Conservation (phyloP, 768 basidiomycete species). For the Lactifluus subvellereus region DNA sequence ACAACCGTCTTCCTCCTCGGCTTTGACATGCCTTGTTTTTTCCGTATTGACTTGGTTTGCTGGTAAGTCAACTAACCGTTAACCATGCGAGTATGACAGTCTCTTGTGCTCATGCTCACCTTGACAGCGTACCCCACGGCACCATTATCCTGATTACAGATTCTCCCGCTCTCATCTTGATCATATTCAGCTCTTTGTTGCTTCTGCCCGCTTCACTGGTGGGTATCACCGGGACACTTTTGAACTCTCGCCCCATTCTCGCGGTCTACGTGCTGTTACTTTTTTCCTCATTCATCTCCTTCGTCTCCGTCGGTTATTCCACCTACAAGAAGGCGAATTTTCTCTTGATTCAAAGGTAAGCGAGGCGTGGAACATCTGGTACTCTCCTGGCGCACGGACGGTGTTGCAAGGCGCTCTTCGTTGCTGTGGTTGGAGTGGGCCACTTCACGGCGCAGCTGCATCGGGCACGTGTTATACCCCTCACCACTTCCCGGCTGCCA, state of each 20-base stretch:
- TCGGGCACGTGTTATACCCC: slow-evolving; percentile 54
- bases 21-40: slow-evolving; percentile 42
- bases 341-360: slow-evolving; percentile 62
- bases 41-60: slow-evolving; percentile 56
- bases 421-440: slow-evolving; percentile 63
- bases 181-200: slow-evolving; percentile 53
- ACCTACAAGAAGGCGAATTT: slow-evolving; percentile 56
- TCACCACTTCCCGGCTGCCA: slow-evolving; percentile 65
- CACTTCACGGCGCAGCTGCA: slow-evolving; percentile 53
- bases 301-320: slow-evolving; percentile 59
- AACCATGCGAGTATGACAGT: neutral
- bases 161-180: slow-evolving; percentile 46
- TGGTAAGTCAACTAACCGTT: slow-evolving; percentile 33
- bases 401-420: slow-evolving; percentile 54
- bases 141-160: slow-evolving; percentile 59
- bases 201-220: slow-evolving; percentile 53
- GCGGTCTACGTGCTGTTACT: slow-evolving; percentile 62
- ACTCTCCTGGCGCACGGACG: slow-evolving; percentile 47
- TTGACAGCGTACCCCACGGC: slow-evolving; percentile 51
- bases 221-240: slow-evolving; percentile 53
- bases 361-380: slow-evolving; percentile 60
- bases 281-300: slow-evolving; percentile 53
- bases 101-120: slow-evolving; percentile 3
- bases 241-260: slow-evolving; percentile 63
- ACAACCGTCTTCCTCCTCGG: slow-evolving; percentile 51